Evolutionary conservation across 2,329 filamentous ascomycete genomes (phyloP).

Genomic region (Harringtonia lauricola): DNA sequence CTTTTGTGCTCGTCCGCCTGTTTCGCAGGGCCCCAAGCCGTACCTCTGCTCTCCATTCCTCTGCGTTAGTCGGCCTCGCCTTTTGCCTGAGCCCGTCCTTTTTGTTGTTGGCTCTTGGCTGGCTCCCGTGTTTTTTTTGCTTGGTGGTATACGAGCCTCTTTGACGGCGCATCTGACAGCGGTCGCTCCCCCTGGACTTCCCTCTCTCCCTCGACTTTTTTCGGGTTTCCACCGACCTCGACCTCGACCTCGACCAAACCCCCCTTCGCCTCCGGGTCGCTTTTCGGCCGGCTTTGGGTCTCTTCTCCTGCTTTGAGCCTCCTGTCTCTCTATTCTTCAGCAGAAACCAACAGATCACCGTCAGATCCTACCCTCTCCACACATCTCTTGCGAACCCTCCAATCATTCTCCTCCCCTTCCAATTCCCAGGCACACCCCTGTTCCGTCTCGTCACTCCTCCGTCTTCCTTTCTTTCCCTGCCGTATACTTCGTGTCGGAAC

Average conservation of each 20-base stretch:
- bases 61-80: not conserved
- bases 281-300: no score
- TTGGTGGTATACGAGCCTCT: no score
- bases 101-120: not conserved
- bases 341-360: not conserved
- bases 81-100: not conserved
- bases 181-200: no score
- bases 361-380: slow-evolving; percentile 6
- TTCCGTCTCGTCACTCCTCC: slow-evolving; percentile 1
- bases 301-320: not conserved
- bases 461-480: not conserved
- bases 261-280: no score
- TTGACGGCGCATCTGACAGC: no score
- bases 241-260: no score
- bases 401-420: slow-evolving; percentile 8
- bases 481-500: not conserved
- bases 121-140: no score
- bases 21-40: slow-evolving; percentile 2
- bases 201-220: no score
- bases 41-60: not conserved
- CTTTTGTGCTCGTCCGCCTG: slow-evolving; percentile 4
- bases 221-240: no score
- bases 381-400: slow-evolving; percentile 6
- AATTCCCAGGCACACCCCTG: slow-evolving; percentile 12
- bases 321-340: slow-evolving; percentile 4